Evolutionary conservation across 2,329 filamentous ascomycete genomes (phyloP), one percentile per base, ranked within the genome.

Genomic region (Sporothrix luriei): DNA sequence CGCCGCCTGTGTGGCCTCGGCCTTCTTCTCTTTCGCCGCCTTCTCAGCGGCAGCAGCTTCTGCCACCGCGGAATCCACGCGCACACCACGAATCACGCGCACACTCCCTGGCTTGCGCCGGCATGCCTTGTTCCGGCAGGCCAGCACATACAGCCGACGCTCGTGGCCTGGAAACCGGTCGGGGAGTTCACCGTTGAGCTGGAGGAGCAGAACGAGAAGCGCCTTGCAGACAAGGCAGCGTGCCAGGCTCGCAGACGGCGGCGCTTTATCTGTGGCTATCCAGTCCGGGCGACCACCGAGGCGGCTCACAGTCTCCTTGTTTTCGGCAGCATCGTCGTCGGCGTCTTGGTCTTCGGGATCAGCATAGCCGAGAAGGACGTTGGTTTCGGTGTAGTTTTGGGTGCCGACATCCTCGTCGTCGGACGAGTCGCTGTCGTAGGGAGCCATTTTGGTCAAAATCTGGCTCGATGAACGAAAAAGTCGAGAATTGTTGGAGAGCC

Each of bases 161-260:
- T 97, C 93, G 79, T 98, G 92, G 69, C 90, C 88, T 1, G 93
- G 91, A 76, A 97, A 97, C 64, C 88, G 85, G 69, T 94, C 91
- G 16, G 93, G 94, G 3, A 98, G 85, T 77, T 97, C 93, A 75
- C 88, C 94, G 79, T 99, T 93, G 38, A 99, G 86, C 79, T 99
- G 93, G 61, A 99, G 86, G 3, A 99, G 86, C 13, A 98, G 85
- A 1, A 88, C 89, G 87, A 97, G 93, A 67, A 92, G 80, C 67
- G 89, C 87, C 74, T 93, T 91, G 87, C 95, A 99, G 73, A 91
- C 86, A 80, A 91, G 93, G 83, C 95, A 99, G 80, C 89, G 90
- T 26, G 91, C 93, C 11, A 97, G 85, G 0, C 89, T 83, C 29
- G 91, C 91, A 1, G 92, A 91, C 9, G 94, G 91, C 4, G 91